Percentiles rank a stretch among this genome's conserved stretches.
Evolutionary conservation across 75 land plant genomes (phyloP).

Genomic region (Cryptomeria japonica): DNA sequence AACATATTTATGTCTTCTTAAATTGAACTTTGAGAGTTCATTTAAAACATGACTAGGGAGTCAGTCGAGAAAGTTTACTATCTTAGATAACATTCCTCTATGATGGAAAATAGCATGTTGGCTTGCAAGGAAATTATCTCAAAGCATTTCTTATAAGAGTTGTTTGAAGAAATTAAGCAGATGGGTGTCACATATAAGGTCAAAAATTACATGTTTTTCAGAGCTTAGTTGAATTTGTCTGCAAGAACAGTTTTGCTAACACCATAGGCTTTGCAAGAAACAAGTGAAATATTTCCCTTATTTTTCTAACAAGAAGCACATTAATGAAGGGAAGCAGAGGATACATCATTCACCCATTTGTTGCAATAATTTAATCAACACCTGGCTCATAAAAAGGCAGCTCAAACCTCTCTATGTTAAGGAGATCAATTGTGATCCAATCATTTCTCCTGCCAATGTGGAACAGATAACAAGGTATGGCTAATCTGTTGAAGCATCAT

Average conservation of each 20-base stretch:
- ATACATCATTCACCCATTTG: not conserved
- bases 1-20: not conserved
- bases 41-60: not conserved
- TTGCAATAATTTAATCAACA: not conserved
- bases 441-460: not conserved
- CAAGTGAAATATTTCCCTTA: not conserved
- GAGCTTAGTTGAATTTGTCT: not conserved
- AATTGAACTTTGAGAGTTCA: not conserved
- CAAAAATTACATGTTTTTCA: not conserved
- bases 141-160: not conserved
- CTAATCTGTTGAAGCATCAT: not conserved
- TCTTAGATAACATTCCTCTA: not conserved
- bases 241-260: not conserved
- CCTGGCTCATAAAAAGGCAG: not conserved
- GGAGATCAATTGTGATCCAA: not conserved
- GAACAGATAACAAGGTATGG: not conserved
- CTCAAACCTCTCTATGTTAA: not conserved
- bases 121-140: not conserved
- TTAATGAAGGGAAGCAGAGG: no score
- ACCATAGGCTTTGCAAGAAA: not conserved
- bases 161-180: not conserved
- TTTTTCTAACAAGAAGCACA: not conserved
- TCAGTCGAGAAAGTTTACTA: not conserved
- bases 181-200: not conserved
- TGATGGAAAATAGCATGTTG: not conserved